Evolutionary conservation across 306 rosid genomes (phyloP).

Genomic region (Prunus mira): DNA sequence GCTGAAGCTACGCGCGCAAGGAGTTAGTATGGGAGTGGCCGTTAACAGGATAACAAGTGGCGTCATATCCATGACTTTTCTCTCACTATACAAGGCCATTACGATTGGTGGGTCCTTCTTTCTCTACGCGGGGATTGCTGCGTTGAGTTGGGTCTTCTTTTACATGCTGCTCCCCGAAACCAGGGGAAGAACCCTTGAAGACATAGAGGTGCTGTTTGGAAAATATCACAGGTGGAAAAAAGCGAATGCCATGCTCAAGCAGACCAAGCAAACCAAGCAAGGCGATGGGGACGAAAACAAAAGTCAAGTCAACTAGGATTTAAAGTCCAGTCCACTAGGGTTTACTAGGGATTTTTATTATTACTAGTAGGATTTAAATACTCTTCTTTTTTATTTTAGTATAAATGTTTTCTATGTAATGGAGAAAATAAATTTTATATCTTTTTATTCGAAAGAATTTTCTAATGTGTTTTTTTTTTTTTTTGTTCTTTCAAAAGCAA

Average conservation of each 20-base stretch:
- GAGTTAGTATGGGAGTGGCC: constrained; percentile 47
- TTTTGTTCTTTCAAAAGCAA: no score
- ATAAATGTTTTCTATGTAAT: no score
- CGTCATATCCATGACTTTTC: constrained; percentile 44
- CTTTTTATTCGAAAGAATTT: no score
- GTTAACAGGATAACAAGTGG: constrained; percentile 56
- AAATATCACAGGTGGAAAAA: neutral
- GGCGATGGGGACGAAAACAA: neutral
- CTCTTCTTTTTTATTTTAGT: no score
- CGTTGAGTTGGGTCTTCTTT: constrained; percentile 31
- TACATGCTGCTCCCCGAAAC: constrained; percentile 50
- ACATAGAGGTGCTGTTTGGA: constrained; percentile 49
- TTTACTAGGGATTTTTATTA: no score
- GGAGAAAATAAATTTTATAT: no score
- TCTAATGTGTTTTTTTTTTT: no score
- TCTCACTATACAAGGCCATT: constrained; percentile 31
- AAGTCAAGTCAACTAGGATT: neutral
- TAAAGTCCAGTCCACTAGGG: neutral
- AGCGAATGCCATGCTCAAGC: neutral
- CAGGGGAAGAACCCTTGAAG: constrained; percentile 47
- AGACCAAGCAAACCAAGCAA: neutral
- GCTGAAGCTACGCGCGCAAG: constrained; percentile 56
- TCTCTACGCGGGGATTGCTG: constrained; percentile 22
- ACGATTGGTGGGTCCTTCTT: constrained; percentile 55
- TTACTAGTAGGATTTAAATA: no score